Conservation (phyloP, 2,329 filamentous ascomycete species). For the Calonectria hongkongensis region DNA sequence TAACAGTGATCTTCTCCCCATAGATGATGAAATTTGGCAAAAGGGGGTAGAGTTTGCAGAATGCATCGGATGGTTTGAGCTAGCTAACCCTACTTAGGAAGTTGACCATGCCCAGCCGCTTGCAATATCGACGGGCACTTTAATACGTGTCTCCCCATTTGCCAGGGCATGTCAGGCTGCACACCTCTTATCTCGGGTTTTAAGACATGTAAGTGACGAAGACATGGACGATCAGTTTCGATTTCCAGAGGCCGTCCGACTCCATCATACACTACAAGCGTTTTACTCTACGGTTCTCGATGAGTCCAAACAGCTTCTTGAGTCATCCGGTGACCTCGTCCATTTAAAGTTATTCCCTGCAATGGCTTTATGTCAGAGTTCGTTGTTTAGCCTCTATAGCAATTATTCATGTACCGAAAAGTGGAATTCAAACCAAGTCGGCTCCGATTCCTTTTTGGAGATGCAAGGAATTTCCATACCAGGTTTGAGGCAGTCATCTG, state of each 20-base stretch:
- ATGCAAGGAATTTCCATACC: slow-evolving; percentile 7
- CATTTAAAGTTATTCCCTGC: slow-evolving; percentile 5
- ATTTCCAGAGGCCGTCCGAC: slow-evolving; percentile 25
- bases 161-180: slow-evolving; percentile 24
- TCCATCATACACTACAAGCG: slow-evolving; percentile 18
- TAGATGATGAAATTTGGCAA: slow-evolving; percentile 22
- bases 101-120: slow-evolving; percentile 27
- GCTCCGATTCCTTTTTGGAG: background rate
- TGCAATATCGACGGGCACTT: slow-evolving; percentile 20
- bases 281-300: background rate
- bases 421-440: background rate
- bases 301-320: slow-evolving; percentile 1
- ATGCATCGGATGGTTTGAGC: too few species aligned
- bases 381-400: slow-evolving; percentile 18
- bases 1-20: slow-evolving; percentile 6
- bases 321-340: slow-evolving; percentile 1
- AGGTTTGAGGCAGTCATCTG: slow-evolving; percentile 1
- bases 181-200: slow-evolving; percentile 17
- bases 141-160: slow-evolving; percentile 20
- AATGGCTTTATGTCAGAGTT: background rate
- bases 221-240: slow-evolving; percentile 23
- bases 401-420: slow-evolving; percentile 25
- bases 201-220: slow-evolving; percentile 20
- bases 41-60: background rate
- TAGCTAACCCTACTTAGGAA: slow-evolving; percentile 6